Evolutionary conservation across 2,329 filamentous ascomycete genomes (phyloP).

Genomic region (Metarhizium sp.): DNA sequence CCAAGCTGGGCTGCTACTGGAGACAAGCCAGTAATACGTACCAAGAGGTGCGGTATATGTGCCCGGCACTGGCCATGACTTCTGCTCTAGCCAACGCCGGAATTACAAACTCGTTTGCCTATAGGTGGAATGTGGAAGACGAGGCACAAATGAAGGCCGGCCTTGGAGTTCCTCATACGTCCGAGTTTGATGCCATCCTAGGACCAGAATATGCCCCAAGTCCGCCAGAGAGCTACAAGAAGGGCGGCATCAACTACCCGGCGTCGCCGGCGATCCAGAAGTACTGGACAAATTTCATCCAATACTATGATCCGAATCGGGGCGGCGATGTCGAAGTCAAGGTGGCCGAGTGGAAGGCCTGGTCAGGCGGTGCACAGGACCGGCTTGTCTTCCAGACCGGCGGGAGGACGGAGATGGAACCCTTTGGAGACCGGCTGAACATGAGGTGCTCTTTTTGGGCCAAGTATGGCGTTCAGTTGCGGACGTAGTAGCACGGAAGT

Average conservation of each 20-base stretch:
- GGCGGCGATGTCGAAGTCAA: conserved; percentile 14
- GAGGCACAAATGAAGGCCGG: conserved; percentile 40
- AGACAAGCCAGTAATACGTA: conserved; percentile 26
- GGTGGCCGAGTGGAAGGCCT: conserved; percentile 31
- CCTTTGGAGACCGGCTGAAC: conserved; percentile 13
- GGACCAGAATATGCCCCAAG: conserved; percentile 45
- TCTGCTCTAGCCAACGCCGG: conserved; percentile 19
- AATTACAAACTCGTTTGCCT: conserved; percentile 48
- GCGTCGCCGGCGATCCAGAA: conserved; percentile 54
- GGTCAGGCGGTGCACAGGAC: conserved; percentile 17
- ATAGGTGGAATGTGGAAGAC: conserved; percentile 61
- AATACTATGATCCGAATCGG: conserved; percentile 54
- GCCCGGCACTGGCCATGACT: conserved; percentile 22
- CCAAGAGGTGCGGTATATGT: conserved; percentile 26
- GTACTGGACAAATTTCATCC: conserved; percentile 70
- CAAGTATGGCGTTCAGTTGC: conserved; percentile 10
- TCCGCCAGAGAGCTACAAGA: conserved; percentile 47
- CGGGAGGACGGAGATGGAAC: conserved; percentile 31
- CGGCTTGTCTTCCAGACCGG: conserved; percentile 32
- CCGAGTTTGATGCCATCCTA: conserved; percentile 59
- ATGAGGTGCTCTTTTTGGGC: conserved; percentile 18
- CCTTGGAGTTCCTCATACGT: conserved; percentile 56
- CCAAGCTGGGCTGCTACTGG: conserved; percentile 25
- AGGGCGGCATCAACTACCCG: conserved; percentile 39
- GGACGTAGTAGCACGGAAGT: conserved; percentile 6